phyloP scores from a whole-genome alignment of 2,329 filamentous ascomycete species.

The Pseudogymnoascus sp. region DNA sequence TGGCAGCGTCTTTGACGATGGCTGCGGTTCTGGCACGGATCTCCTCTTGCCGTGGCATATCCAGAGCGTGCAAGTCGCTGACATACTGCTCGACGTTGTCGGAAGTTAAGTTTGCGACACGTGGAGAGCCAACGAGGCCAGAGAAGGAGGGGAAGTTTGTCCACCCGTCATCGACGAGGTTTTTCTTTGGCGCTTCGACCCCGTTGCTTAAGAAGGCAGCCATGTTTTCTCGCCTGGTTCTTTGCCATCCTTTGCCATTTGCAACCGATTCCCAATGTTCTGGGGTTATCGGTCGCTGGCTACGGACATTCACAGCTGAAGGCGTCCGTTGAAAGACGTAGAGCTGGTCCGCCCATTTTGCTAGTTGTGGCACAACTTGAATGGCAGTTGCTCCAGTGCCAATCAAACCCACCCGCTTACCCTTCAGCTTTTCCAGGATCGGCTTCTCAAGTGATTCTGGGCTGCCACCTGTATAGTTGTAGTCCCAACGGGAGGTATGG shows the following conservation, averaged over 20 bases:
- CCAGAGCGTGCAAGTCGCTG: no score
- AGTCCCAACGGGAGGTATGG: conserved; percentile 38
- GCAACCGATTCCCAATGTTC: conserved; percentile 30
- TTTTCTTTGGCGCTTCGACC: conserved; percentile 23
- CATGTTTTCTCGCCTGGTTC: conserved; percentile 37
- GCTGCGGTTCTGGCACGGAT: conserved; percentile 40
- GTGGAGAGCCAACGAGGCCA: conserved; percentile 27
- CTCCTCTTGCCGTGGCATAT: conserved; percentile 26
- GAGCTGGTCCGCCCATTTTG: conserved; percentile 39
- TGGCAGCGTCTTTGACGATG: conserved; percentile 43
- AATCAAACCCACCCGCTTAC: conserved; percentile 22
- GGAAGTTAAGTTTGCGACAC: no score
- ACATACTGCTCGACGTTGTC: no score
- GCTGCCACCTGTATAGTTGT: conserved; percentile 33
- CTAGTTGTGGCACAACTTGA: conserved; percentile 32
- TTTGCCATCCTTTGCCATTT: conserved; percentile 40
- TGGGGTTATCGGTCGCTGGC: conserved; percentile 33
- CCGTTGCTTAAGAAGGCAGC: conserved; percentile 30
- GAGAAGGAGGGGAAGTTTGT: conserved; percentile 32
- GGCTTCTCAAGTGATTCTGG: conserved; percentile 16
- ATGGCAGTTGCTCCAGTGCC: conserved; percentile 23
- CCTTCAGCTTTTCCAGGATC: conserved; percentile 26
- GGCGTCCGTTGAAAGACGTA: conserved; percentile 52
- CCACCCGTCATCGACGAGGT: conserved; percentile 45
- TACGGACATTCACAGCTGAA: conserved; percentile 32